phyloP scores from a whole-genome alignment of 1,139 yeast species.

The Geotrichum candidum region DNA sequence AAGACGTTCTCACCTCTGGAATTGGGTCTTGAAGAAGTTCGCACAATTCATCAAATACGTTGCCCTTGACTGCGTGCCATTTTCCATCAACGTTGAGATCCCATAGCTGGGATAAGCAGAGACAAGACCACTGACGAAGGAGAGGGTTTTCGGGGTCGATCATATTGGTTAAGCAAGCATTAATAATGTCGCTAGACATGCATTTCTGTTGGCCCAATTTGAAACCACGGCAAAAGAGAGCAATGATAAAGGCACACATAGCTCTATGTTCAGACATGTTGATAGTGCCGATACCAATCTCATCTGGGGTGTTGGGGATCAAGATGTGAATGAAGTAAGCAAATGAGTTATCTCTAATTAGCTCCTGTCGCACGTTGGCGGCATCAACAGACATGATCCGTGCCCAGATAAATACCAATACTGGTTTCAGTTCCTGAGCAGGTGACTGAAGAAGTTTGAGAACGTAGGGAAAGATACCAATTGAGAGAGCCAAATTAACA shows the following conservation, averaged over 20 bases:
- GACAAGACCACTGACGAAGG: slow-evolving; percentile 85
- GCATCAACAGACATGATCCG: slow-evolving; percentile 94
- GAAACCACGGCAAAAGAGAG: slow-evolving; percentile 76
- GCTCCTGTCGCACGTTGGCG: slow-evolving; percentile 82
- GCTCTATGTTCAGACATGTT: slow-evolving; percentile 73
- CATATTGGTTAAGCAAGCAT: slow-evolving; percentile 61
- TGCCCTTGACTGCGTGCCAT: slow-evolving; percentile 63
- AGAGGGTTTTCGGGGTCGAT: slow-evolving; percentile 76
- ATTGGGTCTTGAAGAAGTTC: slow-evolving; percentile 74
- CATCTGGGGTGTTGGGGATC: slow-evolving; percentile 39
- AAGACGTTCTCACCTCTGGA: slow-evolving; percentile 90
- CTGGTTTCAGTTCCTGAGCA: slow-evolving; percentile 92
- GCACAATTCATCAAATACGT: slow-evolving; percentile 52
- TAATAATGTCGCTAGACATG: slow-evolving; percentile 64
- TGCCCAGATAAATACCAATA: slow-evolving; percentile 94
- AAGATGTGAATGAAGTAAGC: slow-evolving; percentile 79
- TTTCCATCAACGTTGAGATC: slow-evolving; percentile 69
- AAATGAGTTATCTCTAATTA: slow-evolving; percentile 86
- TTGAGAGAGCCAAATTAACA: slow-evolving; percentile 82
- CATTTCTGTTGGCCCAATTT: slow-evolving; percentile 76
- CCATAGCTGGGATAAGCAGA: slow-evolving; percentile 75
- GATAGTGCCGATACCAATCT: slow-evolving; percentile 34
- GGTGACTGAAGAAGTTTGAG: slow-evolving; percentile 87
- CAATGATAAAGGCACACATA: slow-evolving; percentile 86
- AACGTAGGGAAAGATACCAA: slow-evolving; percentile 95